These are phyloP conservation scores for Globisporangium nodosum DNA, from an alignment of 352 stramenopile genomes.

Conservation along the genomic window DNA sequence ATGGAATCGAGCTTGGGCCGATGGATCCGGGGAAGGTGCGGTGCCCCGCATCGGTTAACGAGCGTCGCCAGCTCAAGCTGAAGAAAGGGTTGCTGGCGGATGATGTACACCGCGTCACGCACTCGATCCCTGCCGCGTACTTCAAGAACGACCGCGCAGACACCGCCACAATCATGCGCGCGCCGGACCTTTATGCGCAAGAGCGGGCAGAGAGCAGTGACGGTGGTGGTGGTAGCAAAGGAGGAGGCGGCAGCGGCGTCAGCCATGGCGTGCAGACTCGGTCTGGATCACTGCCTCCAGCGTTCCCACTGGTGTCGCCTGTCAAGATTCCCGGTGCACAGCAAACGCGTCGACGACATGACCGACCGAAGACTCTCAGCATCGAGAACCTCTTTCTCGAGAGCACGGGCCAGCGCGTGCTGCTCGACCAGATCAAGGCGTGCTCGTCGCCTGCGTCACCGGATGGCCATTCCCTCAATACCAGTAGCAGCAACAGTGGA, in stretches of 20 bases:
- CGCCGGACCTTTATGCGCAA: slow-evolving; percentile 32
- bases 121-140: slow-evolving; percentile 26
- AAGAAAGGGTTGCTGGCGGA: slow-evolving; percentile 32
- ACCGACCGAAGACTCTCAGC: slow-evolving; percentile 13
- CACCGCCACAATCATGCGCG: slow-evolving; percentile 19
- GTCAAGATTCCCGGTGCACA: slow-evolving; percentile 25
- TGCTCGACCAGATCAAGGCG: slow-evolving; percentile 56
- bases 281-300: slow-evolving; percentile 18
- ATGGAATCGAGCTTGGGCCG: slow-evolving; percentile 26
- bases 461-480: slow-evolving; percentile 6
- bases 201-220: slow-evolving; percentile 19
- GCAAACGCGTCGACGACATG: not conserved
- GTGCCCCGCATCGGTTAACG: slow-evolving; percentile 29
- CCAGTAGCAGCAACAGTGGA: not conserved
- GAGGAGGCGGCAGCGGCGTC: not conserved
- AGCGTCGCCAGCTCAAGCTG: slow-evolving; percentile 20
- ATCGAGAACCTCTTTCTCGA: slow-evolving; percentile 45
- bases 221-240: not conserved
- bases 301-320: slow-evolving; percentile 26
- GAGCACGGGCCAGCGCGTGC: slow-evolving; percentile 36
- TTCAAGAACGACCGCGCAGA: slow-evolving; percentile 14
- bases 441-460: slow-evolving; percentile 14
- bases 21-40: slow-evolving; percentile 45
- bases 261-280: not conserved
- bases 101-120: slow-evolving; percentile 40